These are phyloP conservation scores for Aureobasidium sp. DNA, from an alignment of 2,329 filamentous ascomycete species.

Conservation along the genomic window DNA sequence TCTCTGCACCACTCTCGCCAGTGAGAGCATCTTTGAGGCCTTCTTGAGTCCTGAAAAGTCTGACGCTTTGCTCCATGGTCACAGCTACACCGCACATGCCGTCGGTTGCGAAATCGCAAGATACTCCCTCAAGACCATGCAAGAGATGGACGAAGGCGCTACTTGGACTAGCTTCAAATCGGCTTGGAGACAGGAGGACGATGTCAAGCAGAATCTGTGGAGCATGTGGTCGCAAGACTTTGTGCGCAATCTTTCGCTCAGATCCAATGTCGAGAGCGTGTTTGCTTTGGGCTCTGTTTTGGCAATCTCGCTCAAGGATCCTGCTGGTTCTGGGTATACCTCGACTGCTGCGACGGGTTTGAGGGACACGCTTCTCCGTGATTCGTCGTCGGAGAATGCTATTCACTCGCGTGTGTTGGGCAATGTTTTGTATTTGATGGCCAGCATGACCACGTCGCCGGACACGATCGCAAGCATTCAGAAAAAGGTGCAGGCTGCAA, in stretches of 20 bases:
- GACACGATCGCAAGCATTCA: constrained; percentile 35
- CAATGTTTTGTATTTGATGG: constrained; percentile 54
- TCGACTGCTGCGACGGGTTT: constrained; percentile 46
- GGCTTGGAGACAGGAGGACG: constrained; percentile 33
- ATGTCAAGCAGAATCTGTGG: constrained; percentile 40
- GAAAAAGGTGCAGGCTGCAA: constrained; percentile 28
- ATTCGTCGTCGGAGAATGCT: constrained; percentile 28
- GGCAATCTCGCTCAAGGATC: constrained; percentile 51
- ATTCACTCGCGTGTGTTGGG: constrained; percentile 53
- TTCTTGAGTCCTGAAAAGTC: constrained; percentile 66
- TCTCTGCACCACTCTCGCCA: constrained; percentile 66
- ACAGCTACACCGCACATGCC: constrained; percentile 79
- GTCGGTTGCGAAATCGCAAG: constrained; percentile 71
- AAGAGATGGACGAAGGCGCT: constrained; percentile 46
- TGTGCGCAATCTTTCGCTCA: constrained; percentile 50
- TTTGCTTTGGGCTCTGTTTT: constrained; percentile 70
- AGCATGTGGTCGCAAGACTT: constrained; percentile 61
- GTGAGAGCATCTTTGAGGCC: constrained; percentile 60
- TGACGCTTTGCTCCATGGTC: constrained; percentile 71
- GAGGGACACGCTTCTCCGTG: constrained; percentile 40
- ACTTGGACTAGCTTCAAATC: constrained; percentile 49
- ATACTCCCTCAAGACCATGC: constrained; percentile 54
- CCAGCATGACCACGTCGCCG: constrained; percentile 42
- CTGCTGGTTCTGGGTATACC: constrained; percentile 42
- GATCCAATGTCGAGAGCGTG: constrained; percentile 49